phyloP scores from a whole-genome alignment of 2,329 filamentous ascomycete species.

The Hypoxylon sp. region DNA sequence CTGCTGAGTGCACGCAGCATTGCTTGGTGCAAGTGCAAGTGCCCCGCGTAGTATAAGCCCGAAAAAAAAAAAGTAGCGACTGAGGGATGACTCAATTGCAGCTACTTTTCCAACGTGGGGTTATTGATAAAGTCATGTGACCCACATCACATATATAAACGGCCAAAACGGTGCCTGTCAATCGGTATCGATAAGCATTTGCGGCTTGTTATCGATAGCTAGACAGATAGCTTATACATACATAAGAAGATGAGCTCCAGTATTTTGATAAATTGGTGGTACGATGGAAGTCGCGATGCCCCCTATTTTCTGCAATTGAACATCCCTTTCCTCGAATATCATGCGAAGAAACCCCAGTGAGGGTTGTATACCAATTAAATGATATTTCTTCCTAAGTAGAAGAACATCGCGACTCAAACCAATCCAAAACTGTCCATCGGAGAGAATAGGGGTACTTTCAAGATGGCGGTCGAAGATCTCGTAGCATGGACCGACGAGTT shows the following conservation, averaged over 20 bases:
- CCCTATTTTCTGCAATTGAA: slow-evolving; percentile 39
- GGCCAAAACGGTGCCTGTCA: background rate
- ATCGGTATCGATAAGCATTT: background rate
- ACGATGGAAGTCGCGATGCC: slow-evolving; percentile 28
- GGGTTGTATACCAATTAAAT: background rate
- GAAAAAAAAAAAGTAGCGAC: slow-evolving; percentile 36
- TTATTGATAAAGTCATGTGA: slow-evolving; percentile 23
- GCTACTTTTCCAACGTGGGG: slow-evolving; percentile 28
- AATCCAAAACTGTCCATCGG: background rate
- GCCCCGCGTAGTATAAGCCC: slow-evolving; percentile 32
- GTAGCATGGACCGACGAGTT: slow-evolving; percentile 50
- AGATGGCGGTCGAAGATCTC: slow-evolving; percentile 51
- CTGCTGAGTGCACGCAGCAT: slow-evolving; percentile 39
- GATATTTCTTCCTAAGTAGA: background rate
- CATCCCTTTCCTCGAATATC: slow-evolving; percentile 16
- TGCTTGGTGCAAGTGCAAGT: slow-evolving; percentile 22
- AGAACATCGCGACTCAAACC: background rate
- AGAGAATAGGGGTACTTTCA: slow-evolving; percentile 14
- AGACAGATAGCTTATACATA: slow-evolving; percentile 7
- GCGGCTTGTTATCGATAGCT: slow-evolving; percentile 7
- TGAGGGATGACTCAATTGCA: slow-evolving; percentile 42
- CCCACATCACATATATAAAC: background rate
- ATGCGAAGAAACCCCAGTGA: slow-evolving; percentile 16
- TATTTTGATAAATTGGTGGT: slow-evolving; percentile 31
- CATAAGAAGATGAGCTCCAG: slow-evolving; percentile 30